A percentile compares a stretch with the other conserved stretches of the same genome.
Evolutionary conservation across 495 filamentous ascomycete genomes (phyloP).

Genomic region (Echria macrotheca): DNA sequence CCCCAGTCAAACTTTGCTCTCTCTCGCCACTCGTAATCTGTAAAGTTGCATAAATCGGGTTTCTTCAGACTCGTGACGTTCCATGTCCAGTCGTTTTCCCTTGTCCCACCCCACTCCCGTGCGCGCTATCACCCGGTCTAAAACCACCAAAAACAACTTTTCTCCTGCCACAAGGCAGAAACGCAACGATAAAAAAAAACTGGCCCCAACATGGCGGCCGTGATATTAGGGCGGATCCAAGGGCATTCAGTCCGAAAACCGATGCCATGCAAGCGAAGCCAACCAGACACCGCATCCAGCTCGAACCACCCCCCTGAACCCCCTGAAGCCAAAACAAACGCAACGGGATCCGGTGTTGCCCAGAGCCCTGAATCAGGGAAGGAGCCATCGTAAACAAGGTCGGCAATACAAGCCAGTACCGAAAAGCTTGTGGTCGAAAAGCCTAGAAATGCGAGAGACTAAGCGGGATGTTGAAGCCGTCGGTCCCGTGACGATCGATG

Average conservation of each 20-base stretch:
- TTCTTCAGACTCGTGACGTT: slow-evolving; percentile 4
- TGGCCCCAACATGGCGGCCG: background rate
- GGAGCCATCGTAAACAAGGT: no score
- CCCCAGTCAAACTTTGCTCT: no score
- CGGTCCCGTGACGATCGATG: no score
- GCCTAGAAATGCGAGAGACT: no score
- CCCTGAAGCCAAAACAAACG: slow-evolving; percentile 7
- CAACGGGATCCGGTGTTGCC: no score
- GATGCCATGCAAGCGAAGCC: slow-evolving; percentile 25
- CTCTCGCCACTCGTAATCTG: background rate
- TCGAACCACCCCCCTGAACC: slow-evolving; percentile 11
- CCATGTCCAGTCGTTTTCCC: slow-evolving; percentile 1
- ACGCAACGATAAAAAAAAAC: slow-evolving; percentile 4
- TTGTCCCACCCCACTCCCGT: background rate
- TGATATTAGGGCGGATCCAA: slow-evolving; percentile 14
- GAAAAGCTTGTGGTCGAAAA: no score
- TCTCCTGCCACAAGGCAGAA: background rate
- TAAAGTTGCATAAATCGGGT: background rate
- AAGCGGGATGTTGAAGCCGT: no score
- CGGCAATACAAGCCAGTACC: no score
- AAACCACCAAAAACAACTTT: slow-evolving; percentile 8
- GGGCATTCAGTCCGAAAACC: slow-evolving; percentile 13
- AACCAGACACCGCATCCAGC: slow-evolving; percentile 24
- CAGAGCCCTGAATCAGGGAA: no score
- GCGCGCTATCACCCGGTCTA: background rate